phyloP scores from a whole-genome alignment of 1,284 basidiomycete species.

The Tilletia horrida region DNA sequence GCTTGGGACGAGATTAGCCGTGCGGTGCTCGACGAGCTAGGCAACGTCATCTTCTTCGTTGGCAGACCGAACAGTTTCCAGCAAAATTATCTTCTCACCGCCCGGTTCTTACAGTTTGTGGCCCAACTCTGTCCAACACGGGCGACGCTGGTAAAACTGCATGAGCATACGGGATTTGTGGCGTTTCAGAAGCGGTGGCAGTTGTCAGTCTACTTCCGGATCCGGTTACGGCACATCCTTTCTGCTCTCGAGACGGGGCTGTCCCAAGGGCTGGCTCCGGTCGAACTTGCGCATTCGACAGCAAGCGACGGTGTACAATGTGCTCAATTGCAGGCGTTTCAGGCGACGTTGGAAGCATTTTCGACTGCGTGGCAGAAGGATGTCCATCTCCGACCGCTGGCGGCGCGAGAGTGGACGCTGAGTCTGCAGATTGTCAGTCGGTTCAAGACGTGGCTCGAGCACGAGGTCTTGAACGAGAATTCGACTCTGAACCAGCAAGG shows the following conservation, averaged over 20 bases:
- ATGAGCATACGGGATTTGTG: constrained; percentile 67
- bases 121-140: constrained; percentile 75
- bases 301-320: neutral
- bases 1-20: constrained; percentile 79
- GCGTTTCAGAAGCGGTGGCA: constrained; percentile 87
- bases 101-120: constrained; percentile 68
- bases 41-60: constrained; percentile 76
- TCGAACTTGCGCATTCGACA: constrained; percentile 4
- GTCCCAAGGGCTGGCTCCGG: neutral
- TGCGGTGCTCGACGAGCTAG: constrained; percentile 78
- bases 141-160: constrained; percentile 25
- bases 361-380: constrained; percentile 34
- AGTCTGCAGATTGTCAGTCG: constrained; percentile 47
- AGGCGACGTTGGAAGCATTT: constrained; percentile 31
- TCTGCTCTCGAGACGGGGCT: constrained; percentile 30
- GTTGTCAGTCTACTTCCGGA: constrained; percentile 90
- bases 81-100: constrained; percentile 66
- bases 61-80: constrained; percentile 86
- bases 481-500: neutral
- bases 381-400: constrained; percentile 38
- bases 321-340: constrained; percentile 25
- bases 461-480: neutral
- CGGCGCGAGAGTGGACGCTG: constrained; percentile 45
- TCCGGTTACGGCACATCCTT: constrained; percentile 94
- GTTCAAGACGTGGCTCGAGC: constrained; percentile 42